These are phyloP conservation scores for Agrostemma githago DNA, from an alignment of 148 eudicot genomes.

Conservation along the genomic window DNA sequence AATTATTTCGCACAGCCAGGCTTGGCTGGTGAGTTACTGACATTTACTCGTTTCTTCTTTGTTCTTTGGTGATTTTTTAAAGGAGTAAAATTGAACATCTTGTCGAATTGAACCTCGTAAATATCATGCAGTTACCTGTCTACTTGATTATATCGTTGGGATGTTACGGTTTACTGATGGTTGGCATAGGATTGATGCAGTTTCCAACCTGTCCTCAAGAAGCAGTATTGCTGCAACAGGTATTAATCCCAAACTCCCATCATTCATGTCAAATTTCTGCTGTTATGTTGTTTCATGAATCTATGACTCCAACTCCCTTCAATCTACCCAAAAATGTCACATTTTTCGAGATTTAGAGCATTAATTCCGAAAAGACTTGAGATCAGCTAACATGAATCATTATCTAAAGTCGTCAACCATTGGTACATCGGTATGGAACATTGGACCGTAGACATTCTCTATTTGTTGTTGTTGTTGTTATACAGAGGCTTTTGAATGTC, in stretches of 20 bases:
- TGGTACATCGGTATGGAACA: too few species aligned
- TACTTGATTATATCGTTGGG: conserved; percentile 71
- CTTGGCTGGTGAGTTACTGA: conserved; percentile 67
- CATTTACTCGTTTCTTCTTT: background rate
- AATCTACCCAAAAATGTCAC: too few species aligned
- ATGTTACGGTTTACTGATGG: conserved; percentile 80
- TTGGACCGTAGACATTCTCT: too few species aligned
- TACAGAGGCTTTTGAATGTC: background rate
- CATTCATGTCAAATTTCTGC: background rate
- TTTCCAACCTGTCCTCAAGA: conserved; percentile 92
- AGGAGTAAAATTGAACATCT: background rate
- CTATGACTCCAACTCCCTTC: background rate
- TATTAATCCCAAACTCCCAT: conserved; percentile 16
- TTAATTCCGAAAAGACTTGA: too few species aligned
- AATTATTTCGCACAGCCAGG: conserved; percentile 49
- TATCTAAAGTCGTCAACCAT: too few species aligned
- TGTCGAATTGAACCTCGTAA: background rate
- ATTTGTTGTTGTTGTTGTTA: too few species aligned
- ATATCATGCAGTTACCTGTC: conserved; percentile 58
- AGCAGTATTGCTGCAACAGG: conserved; percentile 73
- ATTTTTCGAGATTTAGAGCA: too few species aligned
- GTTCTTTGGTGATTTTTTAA: background rate
- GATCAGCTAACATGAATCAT: too few species aligned
- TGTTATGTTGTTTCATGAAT: background rate
- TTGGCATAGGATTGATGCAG: conserved; percentile 77